These are phyloP conservation scores for Tylopilus subfusipes DNA, from an alignment of 768 basidiomycete genomes.

Conservation along the genomic window DNA sequence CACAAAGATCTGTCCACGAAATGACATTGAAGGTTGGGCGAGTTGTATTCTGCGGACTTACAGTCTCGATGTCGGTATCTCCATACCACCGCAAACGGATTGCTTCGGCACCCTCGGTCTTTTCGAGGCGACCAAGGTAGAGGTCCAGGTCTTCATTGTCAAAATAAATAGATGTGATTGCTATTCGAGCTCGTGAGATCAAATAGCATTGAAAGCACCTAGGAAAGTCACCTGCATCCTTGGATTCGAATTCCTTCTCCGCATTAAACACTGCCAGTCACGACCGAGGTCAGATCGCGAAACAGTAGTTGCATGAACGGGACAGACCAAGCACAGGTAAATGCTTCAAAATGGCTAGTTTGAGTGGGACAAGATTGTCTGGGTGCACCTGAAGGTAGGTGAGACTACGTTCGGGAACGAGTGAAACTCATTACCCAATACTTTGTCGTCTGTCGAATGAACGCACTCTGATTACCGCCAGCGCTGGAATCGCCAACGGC, in stretches of 20 bases:
- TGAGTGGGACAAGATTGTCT: slow-evolving; percentile 91
- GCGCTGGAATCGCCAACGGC: slow-evolving; percentile 91
- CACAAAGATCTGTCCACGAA: slow-evolving; percentile 62
- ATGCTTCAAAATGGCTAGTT: slow-evolving; percentile 87
- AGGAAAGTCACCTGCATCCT: slow-evolving; percentile 61
- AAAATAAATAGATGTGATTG: slow-evolving; percentile 96
- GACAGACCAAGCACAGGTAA: slow-evolving; percentile 86
- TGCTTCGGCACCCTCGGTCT: slow-evolving; percentile 98
- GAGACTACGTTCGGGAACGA: neutral
- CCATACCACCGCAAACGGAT: slow-evolving; percentile 98
- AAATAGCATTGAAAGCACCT: neutral
- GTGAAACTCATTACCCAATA: slow-evolving; percentile 76
- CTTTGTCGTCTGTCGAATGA: slow-evolving; percentile 98
- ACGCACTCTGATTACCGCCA: slow-evolving; percentile 93
- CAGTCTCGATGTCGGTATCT: slow-evolving; percentile 75
- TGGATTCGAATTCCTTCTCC: slow-evolving; percentile 86
- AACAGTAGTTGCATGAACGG: neutral
- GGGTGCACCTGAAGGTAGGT: slow-evolving; percentile 60
- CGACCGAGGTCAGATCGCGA: slow-evolving; percentile 3
- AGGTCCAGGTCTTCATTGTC: slow-evolving; percentile 95
- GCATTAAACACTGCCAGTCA: slow-evolving; percentile 75
- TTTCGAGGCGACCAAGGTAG: slow-evolving; percentile 94
- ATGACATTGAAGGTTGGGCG: neutral
- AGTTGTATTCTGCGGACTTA: slow-evolving; percentile 33
- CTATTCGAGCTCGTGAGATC: slow-evolving; percentile 35